Evolutionary conservation across 139 green algal species (phyloP), one percentile per base, ranked within the genome.

Genomic region (Chlamydomonas eustigma): DNA sequence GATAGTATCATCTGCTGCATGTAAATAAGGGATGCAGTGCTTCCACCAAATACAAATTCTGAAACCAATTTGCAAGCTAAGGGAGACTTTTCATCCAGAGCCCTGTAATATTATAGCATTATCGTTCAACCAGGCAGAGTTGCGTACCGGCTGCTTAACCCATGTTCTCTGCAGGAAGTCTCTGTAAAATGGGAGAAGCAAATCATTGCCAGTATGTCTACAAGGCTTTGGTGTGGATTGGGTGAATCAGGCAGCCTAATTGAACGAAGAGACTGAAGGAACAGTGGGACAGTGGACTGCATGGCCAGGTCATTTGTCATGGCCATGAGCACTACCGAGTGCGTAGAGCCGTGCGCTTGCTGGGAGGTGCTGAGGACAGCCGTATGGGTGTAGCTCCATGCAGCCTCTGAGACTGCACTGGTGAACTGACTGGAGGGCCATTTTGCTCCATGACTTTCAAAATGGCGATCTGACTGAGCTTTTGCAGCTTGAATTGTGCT

Each of bases 301-400:
- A 78, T 32, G 22, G 73, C 73, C 34, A 78, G 6, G 25, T 78
- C 73, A 37, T 78, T 78, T 4, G 73, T 37, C 73, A 78, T 78
- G 35, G 73, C 73, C 73, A 78, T 64, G 35, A 78, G 68, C 38
- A 75, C 68, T 4, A 75, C 68, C 4, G 30, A 25, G 8, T 35
- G 32, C 65, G 28, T 8, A 34, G 22, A n/a, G 5, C 65, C 65
- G 34, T 31, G 22, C 44, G 44, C 44, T 58, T 58, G 44, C 44
- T 58, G 44, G 44, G 12, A 12, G 44, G 12, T 58, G 44, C 44
- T 22, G 44, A 58, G 12, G n/a, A 22, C 52, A 28, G n/a, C 52
- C 6, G 12, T 28, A 28, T 31, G 4, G n/a, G 4, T 28, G 52
- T 31, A 4, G n/a, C 6, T 4, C 52, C 32, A 37, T 8, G 12